Percentiles rank a stretch among this genome's conserved stretches.
These are phyloP conservation scores for Senna tora DNA, from an alignment of 306 rosid species.

Conservation along the genomic window DNA sequence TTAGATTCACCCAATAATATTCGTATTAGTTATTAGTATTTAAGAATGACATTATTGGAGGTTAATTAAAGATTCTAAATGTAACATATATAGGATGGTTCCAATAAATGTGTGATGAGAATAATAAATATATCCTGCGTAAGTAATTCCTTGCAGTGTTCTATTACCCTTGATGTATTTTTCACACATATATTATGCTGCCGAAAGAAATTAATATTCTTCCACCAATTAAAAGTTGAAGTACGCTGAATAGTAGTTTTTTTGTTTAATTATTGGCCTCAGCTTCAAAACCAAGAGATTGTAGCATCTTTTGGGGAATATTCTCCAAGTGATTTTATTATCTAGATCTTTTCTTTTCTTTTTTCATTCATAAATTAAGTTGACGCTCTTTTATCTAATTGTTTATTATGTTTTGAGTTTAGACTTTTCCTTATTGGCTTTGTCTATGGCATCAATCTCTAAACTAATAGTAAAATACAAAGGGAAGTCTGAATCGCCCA, in stretches of 20 bases:
- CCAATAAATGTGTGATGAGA: too few relatives aligned
- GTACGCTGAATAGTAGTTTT: neutral
- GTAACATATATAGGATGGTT: slow-evolving; percentile 1
- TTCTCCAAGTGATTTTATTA: neutral
- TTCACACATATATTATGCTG: neutral
- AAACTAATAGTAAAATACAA: too few relatives aligned
- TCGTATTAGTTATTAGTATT: neutral
- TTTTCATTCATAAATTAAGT: neutral
- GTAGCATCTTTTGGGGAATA: slow-evolving; percentile 6
- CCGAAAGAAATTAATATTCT: neutral
- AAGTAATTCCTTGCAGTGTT: too few relatives aligned
- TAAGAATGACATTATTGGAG: neutral
- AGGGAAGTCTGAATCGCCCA: too few relatives aligned
- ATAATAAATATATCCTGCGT: too few relatives aligned
- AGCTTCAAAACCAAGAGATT: neutral
- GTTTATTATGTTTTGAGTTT: too few relatives aligned
- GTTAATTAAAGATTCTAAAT: neutral
- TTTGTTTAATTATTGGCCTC: neutral
- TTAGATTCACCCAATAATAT: neutral
- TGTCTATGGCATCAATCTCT: too few relatives aligned
- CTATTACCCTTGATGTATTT: too few relatives aligned
- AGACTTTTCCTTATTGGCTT: too few relatives aligned
- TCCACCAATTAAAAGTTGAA: neutral
- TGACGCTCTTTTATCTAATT: neutral
- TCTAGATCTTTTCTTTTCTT: neutral